A percentile compares a stretch with the other conserved stretches of the same genome.
Evolutionary conservation across 257 asterid genomes (phyloP).

Genomic region (Plantago major): DNA sequence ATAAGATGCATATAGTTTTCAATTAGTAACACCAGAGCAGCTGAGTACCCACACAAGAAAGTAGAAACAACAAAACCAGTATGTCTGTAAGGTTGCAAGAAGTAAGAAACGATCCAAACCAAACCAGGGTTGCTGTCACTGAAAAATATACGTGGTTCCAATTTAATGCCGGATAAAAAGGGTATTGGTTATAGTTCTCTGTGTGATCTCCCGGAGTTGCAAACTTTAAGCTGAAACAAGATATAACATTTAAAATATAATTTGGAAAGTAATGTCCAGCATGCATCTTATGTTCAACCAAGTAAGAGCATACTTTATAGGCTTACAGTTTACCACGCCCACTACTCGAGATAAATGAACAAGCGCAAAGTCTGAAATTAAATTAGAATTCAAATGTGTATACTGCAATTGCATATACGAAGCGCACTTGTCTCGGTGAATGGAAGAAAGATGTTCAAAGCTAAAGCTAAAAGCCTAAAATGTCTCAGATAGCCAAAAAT

Average conservation of each 20-base stretch:
- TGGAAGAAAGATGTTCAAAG: neutral
- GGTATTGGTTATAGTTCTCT: too few species aligned
- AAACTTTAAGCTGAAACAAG: neutral
- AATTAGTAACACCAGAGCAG: constrained; percentile 9
- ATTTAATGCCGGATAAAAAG: too few species aligned
- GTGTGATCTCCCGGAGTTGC: too few species aligned
- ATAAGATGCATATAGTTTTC: constrained; percentile 5
- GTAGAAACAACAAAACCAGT: constrained; percentile 6
- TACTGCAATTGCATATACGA: constrained; percentile 8
- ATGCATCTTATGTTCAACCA: neutral
- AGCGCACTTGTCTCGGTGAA: neutral
- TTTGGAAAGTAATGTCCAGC: constrained; percentile 16
- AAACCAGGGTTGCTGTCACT: neutral
- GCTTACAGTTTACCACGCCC: neutral
- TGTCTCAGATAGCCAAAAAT: constrained; percentile 2
- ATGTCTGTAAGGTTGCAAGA: constrained; percentile 11
- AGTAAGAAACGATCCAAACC: neutral
- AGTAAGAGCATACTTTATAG: too few species aligned
- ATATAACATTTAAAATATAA: neutral
- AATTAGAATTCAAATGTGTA: constrained; percentile 3
- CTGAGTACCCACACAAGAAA: neutral
- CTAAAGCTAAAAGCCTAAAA: constrained; percentile 1
- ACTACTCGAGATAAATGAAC: constrained; percentile 6
- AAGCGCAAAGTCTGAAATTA: constrained; percentile 3
- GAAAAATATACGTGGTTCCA: too few species aligned